Evolutionary conservation across 306 rosid genomes (phyloP).

Genomic region (Cucumis cinereus): DNA sequence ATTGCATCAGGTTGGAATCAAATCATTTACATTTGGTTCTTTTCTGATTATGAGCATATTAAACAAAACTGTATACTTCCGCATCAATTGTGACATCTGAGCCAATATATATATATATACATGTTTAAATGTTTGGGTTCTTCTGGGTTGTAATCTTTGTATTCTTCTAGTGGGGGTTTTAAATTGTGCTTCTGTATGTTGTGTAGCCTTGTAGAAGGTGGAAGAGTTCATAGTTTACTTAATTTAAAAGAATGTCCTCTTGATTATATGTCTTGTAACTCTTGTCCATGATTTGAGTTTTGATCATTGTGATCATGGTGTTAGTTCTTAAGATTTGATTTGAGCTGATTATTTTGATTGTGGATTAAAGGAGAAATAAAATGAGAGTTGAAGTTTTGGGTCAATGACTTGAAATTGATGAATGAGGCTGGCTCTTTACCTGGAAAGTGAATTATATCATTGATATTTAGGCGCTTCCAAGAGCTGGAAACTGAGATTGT

Average conservation of each 20-base stretch:
- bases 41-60: neutral
- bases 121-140: slow-evolving; percentile 3
- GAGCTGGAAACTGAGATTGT: neutral
- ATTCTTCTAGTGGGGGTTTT: neutral
- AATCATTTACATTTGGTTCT: neutral
- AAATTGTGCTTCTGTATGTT: neutral
- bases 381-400: neutral
- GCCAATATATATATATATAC: slow-evolving; percentile 5
- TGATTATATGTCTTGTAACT: neutral
- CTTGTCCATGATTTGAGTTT: neutral
- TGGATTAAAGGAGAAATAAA: neutral
- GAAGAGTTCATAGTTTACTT: neutral
- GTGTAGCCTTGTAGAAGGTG: slow-evolving; percentile 3
- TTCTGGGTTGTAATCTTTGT: slow-evolving; percentile 9
- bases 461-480: neutral
- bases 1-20: neutral
- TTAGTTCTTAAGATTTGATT: neutral
- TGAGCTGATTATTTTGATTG: neutral
- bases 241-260: neutral
- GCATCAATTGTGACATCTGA: slow-evolving; percentile 1
- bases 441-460: neutral
- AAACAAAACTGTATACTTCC: neutral
- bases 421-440: neutral
- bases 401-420: neutral
- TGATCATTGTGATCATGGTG: neutral